Percentiles rank a stretch among this genome's conserved stretches.
Conservation (phyloP, 345 rosid genomes). For the Barbarea vulgaris region DNA sequence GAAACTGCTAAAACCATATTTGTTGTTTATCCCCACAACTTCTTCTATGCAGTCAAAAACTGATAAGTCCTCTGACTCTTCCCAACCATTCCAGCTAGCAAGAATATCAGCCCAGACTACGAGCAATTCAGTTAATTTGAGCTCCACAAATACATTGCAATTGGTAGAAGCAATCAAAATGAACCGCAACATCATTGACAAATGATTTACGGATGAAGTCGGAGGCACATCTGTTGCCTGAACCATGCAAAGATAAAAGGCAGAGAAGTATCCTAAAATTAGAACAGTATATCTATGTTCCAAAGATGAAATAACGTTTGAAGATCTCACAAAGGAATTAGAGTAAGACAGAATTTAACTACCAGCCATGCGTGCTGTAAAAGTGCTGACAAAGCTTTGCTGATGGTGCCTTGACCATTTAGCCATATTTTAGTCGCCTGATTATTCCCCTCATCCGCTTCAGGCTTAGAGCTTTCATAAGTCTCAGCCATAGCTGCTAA, state of each 20-base stretch:
- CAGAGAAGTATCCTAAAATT: slow-evolving; percentile 22
- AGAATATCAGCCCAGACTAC: slow-evolving; percentile 75
- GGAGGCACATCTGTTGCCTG: slow-evolving; percentile 53
- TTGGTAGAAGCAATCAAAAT: slow-evolving; percentile 62
- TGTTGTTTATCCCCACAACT: slow-evolving; percentile 57
- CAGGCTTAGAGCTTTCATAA: slow-evolving; percentile 64
- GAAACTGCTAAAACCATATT: slow-evolving; percentile 59
- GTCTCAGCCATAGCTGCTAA: slow-evolving; percentile 69
- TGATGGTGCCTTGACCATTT: slow-evolving; percentile 60
- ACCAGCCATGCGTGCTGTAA: slow-evolving; percentile 78
- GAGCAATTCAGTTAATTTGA: slow-evolving; percentile 63
- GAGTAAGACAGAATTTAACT: slow-evolving; percentile 32
- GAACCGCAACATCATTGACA: slow-evolving; percentile 61
- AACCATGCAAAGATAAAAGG: slow-evolving; percentile 38
- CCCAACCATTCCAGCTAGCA: slow-evolving; percentile 88
- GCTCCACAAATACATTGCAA: slow-evolving; percentile 47
- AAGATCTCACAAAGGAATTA: slow-evolving; percentile 14
- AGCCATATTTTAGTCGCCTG: slow-evolving; percentile 52
- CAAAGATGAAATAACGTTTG: slow-evolving; percentile 7
- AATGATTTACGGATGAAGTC: slow-evolving; percentile 65
- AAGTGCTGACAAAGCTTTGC: slow-evolving; percentile 67
- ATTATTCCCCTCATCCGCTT: slow-evolving; percentile 48
- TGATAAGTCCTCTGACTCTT: slow-evolving; percentile 82
- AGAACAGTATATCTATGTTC: slow-evolving; percentile 23
- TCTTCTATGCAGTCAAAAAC: slow-evolving; percentile 83